A percentile compares a stretch with the other conserved stretches of the same genome.
Conservation (phyloP, 2,329 filamentous ascomycete species). For the Dryadomyces sulphureus region DNA sequence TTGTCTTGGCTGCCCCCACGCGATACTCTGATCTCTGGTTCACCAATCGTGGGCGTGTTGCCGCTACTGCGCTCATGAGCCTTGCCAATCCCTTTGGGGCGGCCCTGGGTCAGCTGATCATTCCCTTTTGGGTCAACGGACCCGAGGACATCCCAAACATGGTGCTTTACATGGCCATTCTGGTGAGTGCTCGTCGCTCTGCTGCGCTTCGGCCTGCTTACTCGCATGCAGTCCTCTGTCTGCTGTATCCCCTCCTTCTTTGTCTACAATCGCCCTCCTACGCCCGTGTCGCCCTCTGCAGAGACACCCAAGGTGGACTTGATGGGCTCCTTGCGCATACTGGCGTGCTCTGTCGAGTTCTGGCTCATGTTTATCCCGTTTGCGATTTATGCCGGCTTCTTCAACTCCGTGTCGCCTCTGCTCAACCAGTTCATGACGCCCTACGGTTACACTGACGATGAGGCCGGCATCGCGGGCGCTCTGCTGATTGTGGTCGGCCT, state of each 20-base stretch:
- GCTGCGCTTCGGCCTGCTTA: slow-evolving; percentile 1
- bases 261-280: slow-evolving; percentile 61
- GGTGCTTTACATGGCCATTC: slow-evolving; percentile 73
- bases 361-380: slow-evolving; percentile 76
- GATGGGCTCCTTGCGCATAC: slow-evolving; percentile 32
- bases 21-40: slow-evolving; percentile 94
- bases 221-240: slow-evolving; percentile 33
- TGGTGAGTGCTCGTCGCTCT: slow-evolving; percentile 37
- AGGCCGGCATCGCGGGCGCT: slow-evolving; percentile 81
- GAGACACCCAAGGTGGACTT: slow-evolving; percentile 40
- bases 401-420: slow-evolving; percentile 80
- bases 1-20: slow-evolving; percentile 78
- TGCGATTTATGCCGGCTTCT: slow-evolving; percentile 72
- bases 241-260: slow-evolving; percentile 66
- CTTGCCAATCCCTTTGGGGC: slow-evolving; percentile 84
- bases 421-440: slow-evolving; percentile 82
- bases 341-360: slow-evolving; percentile 52
- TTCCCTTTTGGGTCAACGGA: slow-evolving; percentile 57
- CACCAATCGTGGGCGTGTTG: slow-evolving; percentile 65
- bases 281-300: slow-evolving; percentile 57
- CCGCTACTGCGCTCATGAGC: slow-evolving; percentile 72
- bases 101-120: slow-evolving; percentile 74
- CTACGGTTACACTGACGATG: slow-evolving; percentile 68
- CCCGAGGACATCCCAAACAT: slow-evolving; percentile 58
- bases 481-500: slow-evolving; percentile 83